Conservation (phyloP, 1,284 basidiomycete genomes). For the Sanghuangporus weigelae region DNA sequence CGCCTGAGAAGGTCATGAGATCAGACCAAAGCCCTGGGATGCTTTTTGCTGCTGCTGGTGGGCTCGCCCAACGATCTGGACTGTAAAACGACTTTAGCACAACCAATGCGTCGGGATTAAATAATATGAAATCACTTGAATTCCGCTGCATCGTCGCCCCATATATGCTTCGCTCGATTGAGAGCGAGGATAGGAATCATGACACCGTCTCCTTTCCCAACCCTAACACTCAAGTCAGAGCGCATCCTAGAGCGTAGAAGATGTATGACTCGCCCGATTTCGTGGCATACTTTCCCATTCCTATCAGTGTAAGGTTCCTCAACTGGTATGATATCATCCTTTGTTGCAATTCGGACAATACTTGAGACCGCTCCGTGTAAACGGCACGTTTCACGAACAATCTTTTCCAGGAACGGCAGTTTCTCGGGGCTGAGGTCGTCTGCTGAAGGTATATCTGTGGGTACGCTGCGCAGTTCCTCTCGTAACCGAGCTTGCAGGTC, state of each 20-base stretch:
- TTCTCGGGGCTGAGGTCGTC: conserved; percentile 27
- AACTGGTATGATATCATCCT: conserved; percentile 26
- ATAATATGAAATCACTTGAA: conserved; percentile 21
- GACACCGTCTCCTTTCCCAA: conserved; percentile 27
- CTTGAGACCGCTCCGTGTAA: conserved; percentile 22
- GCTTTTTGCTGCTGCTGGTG: conserved; percentile 20
- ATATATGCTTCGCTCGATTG: conserved; percentile 34
- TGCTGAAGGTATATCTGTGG: conserved; percentile 24
- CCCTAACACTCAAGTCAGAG: conserved; percentile 21
- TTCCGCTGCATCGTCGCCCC: conserved; percentile 37
- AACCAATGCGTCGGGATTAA: neutral
- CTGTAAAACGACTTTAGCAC: conserved; percentile 12
- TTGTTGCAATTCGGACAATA: conserved; percentile 20
- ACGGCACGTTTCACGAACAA: conserved; percentile 28
- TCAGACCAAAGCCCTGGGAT: conserved; percentile 29
- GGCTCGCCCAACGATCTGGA: conserved; percentile 29
- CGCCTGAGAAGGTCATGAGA: conserved; percentile 29
- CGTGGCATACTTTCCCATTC: conserved; percentile 19
- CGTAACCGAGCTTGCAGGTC: conserved; percentile 41
- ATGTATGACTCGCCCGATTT: conserved; percentile 18
- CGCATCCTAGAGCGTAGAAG: neutral
- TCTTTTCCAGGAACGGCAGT: conserved; percentile 30
- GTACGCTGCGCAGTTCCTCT: conserved; percentile 31
- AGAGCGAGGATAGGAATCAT: conserved; percentile 29
- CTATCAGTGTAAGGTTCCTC: conserved; percentile 21